These are phyloP conservation scores for Beverwykella pulmonaria DNA, from an alignment of 495 filamentous ascomycete genomes.

Conservation along the genomic window DNA sequence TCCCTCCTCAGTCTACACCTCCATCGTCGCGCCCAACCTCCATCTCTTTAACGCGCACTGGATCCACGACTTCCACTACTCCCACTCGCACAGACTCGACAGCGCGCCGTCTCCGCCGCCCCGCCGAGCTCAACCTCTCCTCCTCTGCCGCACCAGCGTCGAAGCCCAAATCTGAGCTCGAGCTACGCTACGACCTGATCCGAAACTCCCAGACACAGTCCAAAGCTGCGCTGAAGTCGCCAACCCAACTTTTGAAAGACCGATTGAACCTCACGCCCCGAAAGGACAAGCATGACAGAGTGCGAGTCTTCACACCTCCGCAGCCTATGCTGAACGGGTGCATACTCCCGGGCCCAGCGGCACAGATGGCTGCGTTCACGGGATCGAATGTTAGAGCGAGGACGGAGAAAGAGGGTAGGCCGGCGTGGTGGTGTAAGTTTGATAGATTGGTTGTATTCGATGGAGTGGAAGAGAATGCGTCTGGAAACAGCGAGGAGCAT, in stretches of 20 bases:
- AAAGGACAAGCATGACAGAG: conserved; percentile 12
- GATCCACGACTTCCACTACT: background rate
- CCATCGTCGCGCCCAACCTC: background rate
- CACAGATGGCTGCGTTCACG: conserved; percentile 4
- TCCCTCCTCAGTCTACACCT: background rate
- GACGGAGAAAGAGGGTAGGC: conserved; percentile 14
- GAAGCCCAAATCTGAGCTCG: conserved; percentile 30
- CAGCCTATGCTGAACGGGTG: conserved; percentile 25
- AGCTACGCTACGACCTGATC: conserved; percentile 28
- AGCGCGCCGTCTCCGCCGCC: conserved; percentile 18
- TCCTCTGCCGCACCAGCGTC: background rate
- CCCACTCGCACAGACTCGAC: conserved; percentile 6
- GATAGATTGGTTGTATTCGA: conserved; percentile 31
- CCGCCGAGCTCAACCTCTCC: conserved; percentile 28
- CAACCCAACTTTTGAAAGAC: conserved; percentile 30
- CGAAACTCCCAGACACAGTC: conserved; percentile 18
- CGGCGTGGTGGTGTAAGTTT: conserved; percentile 34
- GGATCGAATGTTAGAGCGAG: conserved; percentile 13
- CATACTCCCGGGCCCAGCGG: conserved; percentile 20
- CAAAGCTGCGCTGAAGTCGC: conserved; percentile 26
- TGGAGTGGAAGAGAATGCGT: conserved; percentile 16
- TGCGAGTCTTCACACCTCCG: conserved; percentile 22
- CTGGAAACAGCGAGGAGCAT: background rate
- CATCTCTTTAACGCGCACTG: background rate
- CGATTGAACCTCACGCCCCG: conserved; percentile 20